Evolutionary conservation across 2,329 filamentous ascomycete genomes (phyloP), one percentile per base, ranked within the genome.

Genomic region (Ustulina deusta): DNA sequence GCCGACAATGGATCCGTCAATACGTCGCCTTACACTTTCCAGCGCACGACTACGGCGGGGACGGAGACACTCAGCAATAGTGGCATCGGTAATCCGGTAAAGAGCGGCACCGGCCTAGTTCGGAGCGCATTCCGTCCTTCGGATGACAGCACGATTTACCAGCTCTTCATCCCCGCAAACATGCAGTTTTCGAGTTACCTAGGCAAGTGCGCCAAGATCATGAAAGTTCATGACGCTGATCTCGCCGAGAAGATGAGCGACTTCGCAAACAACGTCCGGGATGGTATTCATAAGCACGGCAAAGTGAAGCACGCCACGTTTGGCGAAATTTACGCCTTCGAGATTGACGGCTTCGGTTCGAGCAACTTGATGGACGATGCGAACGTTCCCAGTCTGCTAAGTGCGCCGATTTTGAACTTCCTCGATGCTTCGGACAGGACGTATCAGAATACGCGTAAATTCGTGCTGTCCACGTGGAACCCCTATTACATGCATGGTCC

Each of bases 51-150:
- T 2, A 88, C 85, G 49, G 80, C 85, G 4, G 91, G 89, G 22
- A 93, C 91, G 0, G 92, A 94, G 78, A 94, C 92, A 0, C 84
- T 94, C 22, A 84, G 82, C 64, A 87, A 94, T 36, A 80, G 78
- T 0, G 92, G 92, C 4, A 83, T 89, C 38, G 92, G 92, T 11
- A 93, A 93, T 74, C 92, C 92, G 0, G 83, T 94, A 5, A 89
- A 87, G 65, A 87, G 85, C 34, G 92, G 91, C 0, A 81, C 80
- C n/a, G 91, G 91, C 0, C 83, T 95, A 25, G 85, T 94, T 60
- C 87, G 92, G 67, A 93, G 90, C 70, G 91, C 92, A 2, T 95
- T 95, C 81, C 85, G 92, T 1, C 92, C 92, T 1, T 93, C 90
- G 66, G 92, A 95, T 78, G 92, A 95, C 77, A 88, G 92, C 29